Conservation (phyloP, 768 basidiomycete species). For the Termitomyces sp. region DNA sequence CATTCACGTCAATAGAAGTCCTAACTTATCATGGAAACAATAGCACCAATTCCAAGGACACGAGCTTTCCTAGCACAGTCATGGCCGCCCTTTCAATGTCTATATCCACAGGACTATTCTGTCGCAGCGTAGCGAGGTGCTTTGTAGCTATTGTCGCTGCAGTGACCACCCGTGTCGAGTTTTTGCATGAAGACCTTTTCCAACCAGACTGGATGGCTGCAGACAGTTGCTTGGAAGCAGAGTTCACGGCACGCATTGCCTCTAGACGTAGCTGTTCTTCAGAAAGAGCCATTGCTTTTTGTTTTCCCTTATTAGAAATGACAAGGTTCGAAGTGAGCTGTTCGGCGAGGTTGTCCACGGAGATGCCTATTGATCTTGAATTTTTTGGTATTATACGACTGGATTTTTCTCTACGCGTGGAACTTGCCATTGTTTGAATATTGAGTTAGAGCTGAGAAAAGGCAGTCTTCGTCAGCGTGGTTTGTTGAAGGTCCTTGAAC, state of each 20-base stretch:
- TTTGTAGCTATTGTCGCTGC: slow-evolving; percentile 35
- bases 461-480: background rate
- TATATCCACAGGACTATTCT: slow-evolving; percentile 36
- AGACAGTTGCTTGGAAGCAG: slow-evolving; percentile 53
- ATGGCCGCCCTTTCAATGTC: slow-evolving; percentile 73
- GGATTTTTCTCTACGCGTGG: background rate
- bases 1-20: background rate
- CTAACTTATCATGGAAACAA: background rate
- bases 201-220: slow-evolving; percentile 50
- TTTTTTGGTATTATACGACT: background rate
- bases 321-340: slow-evolving; percentile 21
- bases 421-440: background rate
- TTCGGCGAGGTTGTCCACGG: slow-evolving; percentile 23
- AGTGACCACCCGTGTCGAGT: slow-evolving; percentile 19
- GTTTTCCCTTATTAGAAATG: slow-evolving; percentile 25
- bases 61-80: slow-evolving; percentile 60
- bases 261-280: slow-evolving; percentile 31
- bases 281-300: slow-evolving; percentile 16
- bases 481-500: background rate
- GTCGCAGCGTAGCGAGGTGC: slow-evolving; percentile 42
- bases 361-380: background rate
- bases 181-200: slow-evolving; percentile 37
- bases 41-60: slow-evolving; percentile 68
- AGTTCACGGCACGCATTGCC: slow-evolving; percentile 63
- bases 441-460: background rate